phyloP scores from a whole-genome alignment of 1,139 yeast genomes.

The Casaregolazyma lundiana region DNA sequence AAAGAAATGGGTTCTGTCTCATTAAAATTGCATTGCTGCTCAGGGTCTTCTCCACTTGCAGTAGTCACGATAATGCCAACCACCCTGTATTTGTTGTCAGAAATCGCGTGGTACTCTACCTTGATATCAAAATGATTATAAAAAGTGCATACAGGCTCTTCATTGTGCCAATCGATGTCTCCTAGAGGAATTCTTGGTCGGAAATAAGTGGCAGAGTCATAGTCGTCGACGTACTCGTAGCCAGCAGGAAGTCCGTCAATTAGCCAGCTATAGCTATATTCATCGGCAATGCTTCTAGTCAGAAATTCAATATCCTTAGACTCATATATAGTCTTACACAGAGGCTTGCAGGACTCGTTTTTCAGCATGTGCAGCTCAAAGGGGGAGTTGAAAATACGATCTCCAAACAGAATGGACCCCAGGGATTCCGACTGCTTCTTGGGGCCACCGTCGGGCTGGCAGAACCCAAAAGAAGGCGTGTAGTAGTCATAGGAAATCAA shows the following conservation, averaged over 20 bases:
- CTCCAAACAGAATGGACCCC: constrained; percentile 93
- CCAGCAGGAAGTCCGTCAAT: constrained; percentile 95
- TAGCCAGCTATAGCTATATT: constrained; percentile 87
- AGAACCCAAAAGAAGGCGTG: constrained; percentile 76
- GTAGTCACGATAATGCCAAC: constrained; percentile 87
- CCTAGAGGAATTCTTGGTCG: constrained; percentile 85
- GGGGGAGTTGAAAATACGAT: constrained; percentile 90
- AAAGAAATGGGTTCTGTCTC: constrained; percentile 39
- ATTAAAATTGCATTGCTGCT: constrained; percentile 28
- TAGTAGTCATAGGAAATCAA: constrained; percentile 59
- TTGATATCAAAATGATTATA: constrained; percentile 75
- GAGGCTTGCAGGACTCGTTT: constrained; percentile 55
- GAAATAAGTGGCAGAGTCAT: constrained; percentile 43
- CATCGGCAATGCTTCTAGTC: constrained; percentile 70
- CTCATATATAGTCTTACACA: constrained; percentile 60
- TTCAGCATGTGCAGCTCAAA: constrained; percentile 74
- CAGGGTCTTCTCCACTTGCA: constrained; percentile 49
- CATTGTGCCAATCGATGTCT: constrained; percentile 25
- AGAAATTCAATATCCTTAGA: constrained; percentile 68
- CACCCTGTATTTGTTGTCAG: constrained; percentile 67
- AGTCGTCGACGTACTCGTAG: constrained; percentile 48
- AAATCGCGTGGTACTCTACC: constrained; percentile 78
- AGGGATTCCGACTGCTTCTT: constrained; percentile 80
- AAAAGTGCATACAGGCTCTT: constrained; percentile 41
- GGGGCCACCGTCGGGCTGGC: constrained; percentile 62